phyloP scores from a whole-genome alignment of 257 asterid species.

The Plantago major region DNA sequence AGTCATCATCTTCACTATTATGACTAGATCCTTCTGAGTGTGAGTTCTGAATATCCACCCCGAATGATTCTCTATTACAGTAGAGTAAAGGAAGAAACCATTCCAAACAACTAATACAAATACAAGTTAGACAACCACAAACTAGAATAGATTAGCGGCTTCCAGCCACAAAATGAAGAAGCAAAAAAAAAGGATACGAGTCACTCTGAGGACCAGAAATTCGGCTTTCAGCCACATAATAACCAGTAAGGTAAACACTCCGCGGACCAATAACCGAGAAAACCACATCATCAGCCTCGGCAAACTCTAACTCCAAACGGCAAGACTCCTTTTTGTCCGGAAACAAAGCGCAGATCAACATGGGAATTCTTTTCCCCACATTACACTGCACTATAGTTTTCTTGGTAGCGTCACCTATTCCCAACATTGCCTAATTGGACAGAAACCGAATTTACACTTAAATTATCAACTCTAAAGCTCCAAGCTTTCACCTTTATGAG shows the following conservation, averaged over 20 bases:
- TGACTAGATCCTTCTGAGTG: constrained; percentile 49
- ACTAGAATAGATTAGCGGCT: background rate
- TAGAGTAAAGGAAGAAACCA: constrained; percentile 37
- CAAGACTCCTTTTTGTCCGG: constrained; percentile 60
- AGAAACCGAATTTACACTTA: background rate
- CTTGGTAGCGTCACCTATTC: constrained; percentile 46
- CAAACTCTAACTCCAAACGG: constrained; percentile 80
- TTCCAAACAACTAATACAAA: constrained; percentile 9
- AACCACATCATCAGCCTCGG: constrained; percentile 81
- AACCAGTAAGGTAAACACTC: constrained; percentile 72
- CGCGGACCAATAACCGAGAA: constrained; percentile 81
- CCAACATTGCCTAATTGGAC: constrained; percentile 64
- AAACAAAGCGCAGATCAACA: constrained; percentile 57
- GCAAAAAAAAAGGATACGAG: constrained; percentile 56
- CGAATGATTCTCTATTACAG: constrained; percentile 60
- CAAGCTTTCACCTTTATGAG: no score
- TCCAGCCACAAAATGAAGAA: constrained; percentile 3
- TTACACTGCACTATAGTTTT: constrained; percentile 71
- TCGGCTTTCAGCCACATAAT: constrained; percentile 35
- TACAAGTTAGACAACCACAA: constrained; percentile 4
- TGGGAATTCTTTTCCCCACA: constrained; percentile 63
- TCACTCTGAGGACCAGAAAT: constrained; percentile 43
- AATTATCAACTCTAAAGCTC: no score
- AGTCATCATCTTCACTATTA: constrained; percentile 54
- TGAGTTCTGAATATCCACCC: constrained; percentile 74